These are phyloP conservation scores for Daldinia grandis DNA, from an alignment of 495 filamentous ascomycete genomes.

Conservation along the genomic window DNA sequence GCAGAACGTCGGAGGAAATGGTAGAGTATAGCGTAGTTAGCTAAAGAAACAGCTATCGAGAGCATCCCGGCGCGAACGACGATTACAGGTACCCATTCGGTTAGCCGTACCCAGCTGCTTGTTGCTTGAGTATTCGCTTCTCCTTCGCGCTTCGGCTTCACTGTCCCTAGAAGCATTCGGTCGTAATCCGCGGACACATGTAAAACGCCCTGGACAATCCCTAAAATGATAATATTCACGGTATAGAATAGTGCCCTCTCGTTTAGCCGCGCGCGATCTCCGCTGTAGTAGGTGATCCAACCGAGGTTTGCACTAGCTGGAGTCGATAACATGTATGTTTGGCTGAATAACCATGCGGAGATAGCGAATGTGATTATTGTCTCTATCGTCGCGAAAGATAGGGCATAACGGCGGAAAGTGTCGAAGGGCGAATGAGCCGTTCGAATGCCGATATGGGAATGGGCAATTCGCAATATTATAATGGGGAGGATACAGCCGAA, in stretches of 20 bases:
- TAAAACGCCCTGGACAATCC: conserved; percentile 68
- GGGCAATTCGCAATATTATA: conserved; percentile 81
- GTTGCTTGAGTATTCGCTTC: conserved; percentile 20
- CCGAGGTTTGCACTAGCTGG: conserved; percentile 69
- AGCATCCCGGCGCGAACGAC: conserved; percentile 36
- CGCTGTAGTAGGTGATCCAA: conserved; percentile 69
- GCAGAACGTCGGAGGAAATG: conserved; percentile 67
- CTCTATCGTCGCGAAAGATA: conserved; percentile 67
- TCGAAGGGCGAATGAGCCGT: conserved; percentile 72
- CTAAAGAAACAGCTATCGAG: conserved; percentile 53
- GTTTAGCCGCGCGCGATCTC: conserved; percentile 83
- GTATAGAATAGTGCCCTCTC: conserved; percentile 86
- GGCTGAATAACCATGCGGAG: conserved; percentile 82
- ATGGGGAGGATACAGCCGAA: conserved; percentile 73
- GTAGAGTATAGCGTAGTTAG: conserved; percentile 69
- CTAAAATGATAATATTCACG: conserved; percentile 71
- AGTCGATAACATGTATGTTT: conserved; percentile 81
- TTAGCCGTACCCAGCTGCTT: conserved; percentile 16
- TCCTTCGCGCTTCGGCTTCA: conserved; percentile 38
- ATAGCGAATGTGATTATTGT: conserved; percentile 75
- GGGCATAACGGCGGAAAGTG: conserved; percentile 64
- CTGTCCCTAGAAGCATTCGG: conserved; percentile 63
- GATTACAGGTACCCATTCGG: conserved; percentile 27
- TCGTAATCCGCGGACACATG: conserved; percentile 83
- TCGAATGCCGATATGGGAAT: conserved; percentile 79